Evolutionary conservation across 2,329 filamentous ascomycete genomes (phyloP).

Genomic region (Aspergillus brasiliensis): DNA sequence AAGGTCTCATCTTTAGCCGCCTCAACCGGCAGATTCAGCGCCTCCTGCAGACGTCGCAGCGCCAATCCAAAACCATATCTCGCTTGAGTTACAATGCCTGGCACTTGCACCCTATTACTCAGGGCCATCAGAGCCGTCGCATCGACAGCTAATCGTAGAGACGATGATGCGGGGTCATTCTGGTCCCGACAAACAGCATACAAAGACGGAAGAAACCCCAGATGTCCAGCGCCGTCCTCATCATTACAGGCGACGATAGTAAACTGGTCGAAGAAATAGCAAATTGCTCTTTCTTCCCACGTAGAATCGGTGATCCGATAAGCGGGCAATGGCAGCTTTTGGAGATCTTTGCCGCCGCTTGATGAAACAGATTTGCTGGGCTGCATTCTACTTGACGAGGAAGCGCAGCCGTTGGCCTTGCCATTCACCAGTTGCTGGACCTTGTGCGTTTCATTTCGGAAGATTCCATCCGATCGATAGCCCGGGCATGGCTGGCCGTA

Average conservation of each 20-base stretch:
- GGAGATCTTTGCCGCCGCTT: constrained; percentile 1
- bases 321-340: constrained; percentile 15
- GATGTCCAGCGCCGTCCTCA: constrained; percentile 32
- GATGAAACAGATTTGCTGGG: not conserved
- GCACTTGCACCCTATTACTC: constrained; percentile 31
- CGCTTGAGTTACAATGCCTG: constrained; percentile 30
- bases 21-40: constrained; percentile 31
- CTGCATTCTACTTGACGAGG: not conserved
- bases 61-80: constrained; percentile 36
- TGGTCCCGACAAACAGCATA: constrained; percentile 34
- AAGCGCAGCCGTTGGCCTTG: constrained; percentile 14
- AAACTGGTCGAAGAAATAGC: constrained; percentile 46
- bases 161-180: constrained; percentile 23
- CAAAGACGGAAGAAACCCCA: constrained; percentile 40
- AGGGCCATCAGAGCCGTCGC: constrained; percentile 39
- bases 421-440: constrained; percentile 29
- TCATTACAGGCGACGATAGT: constrained; percentile 27
- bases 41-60: constrained; percentile 31
- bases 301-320: constrained; percentile 31
- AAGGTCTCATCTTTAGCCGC: constrained; percentile 41
- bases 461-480: constrained; percentile 38
- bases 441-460: constrained; percentile 38
- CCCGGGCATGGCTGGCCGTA: constrained; percentile 42
- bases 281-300: constrained; percentile 42
- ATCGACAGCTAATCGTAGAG: constrained; percentile 38